These are phyloP conservation scores for Azolla pinnata DNA, from an alignment of 75 land plant species.

Conservation along the genomic window DNA sequence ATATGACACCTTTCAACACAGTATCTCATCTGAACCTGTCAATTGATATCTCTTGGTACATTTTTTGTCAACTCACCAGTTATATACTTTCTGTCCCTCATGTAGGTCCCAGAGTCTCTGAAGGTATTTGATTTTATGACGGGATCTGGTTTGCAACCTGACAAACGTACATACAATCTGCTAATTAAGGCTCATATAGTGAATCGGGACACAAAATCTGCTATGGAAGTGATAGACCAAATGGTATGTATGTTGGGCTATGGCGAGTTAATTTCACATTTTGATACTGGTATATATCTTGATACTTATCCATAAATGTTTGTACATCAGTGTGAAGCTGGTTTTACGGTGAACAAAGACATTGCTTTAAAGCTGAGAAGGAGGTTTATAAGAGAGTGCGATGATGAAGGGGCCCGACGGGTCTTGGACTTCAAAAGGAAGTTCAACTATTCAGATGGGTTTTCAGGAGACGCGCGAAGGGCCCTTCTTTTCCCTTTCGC, in stretches of 20 bases:
- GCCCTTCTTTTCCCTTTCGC: slow-evolving; percentile 1
- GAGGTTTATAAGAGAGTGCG: slow-evolving; percentile 7
- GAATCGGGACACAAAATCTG: slow-evolving; percentile 67
- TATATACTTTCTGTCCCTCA: neutral
- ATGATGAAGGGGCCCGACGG: slow-evolving; percentile 2
- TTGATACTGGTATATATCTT: too few species aligned
- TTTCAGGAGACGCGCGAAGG: slow-evolving; percentile 7
- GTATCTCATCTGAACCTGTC: neutral
- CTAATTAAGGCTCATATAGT: slow-evolving; percentile 70
- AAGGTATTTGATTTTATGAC: slow-evolving; percentile 72
- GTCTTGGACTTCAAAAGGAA: neutral
- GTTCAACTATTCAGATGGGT: slow-evolving; percentile 6
- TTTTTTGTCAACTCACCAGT: neutral
- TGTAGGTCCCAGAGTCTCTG: slow-evolving; percentile 61
- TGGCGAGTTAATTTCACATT: too few species aligned
- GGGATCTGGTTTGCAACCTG: slow-evolving; percentile 66
- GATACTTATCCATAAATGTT: too few species aligned
- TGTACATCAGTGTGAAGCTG: slow-evolving; percentile 4
- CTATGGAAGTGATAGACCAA: slow-evolving; percentile 49
- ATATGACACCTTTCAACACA: neutral
- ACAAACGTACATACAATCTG: slow-evolving; percentile 59
- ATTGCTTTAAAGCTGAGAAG: slow-evolving; percentile 2
- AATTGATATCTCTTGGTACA: neutral
- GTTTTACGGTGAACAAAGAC: slow-evolving; percentile 1
- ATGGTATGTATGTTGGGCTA: too few species aligned